Conservation (phyloP, 1,284 basidiomycete species). For the Ceratobasidium sp. region DNA sequence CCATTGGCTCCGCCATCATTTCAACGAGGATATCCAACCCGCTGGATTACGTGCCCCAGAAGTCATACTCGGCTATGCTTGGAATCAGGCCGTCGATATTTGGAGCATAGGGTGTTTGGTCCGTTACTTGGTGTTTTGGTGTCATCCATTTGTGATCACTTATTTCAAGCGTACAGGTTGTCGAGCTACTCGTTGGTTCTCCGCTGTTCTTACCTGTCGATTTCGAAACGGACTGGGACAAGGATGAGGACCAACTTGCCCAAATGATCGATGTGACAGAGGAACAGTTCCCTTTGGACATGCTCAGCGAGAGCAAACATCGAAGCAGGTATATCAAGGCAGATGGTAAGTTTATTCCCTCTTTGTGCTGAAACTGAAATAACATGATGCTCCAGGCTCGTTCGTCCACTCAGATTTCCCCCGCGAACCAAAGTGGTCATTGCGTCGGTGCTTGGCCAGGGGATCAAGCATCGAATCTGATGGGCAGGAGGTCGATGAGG, state of each 20-base stretch:
- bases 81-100: neutral
- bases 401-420: neutral
- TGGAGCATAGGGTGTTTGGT: slow-evolving; percentile 11
- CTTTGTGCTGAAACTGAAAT: neutral
- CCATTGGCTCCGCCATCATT: neutral
- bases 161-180: neutral
- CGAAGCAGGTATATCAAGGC: neutral
- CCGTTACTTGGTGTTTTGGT: neutral
- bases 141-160: neutral
- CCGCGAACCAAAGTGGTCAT: neutral
- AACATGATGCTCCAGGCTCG: neutral
- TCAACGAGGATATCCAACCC: neutral
- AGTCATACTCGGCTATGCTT: slow-evolving; percentile 4
- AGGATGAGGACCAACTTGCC: neutral
- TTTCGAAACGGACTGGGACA: neutral
- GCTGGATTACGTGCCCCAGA: neutral
- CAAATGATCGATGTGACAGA: slow-evolving; percentile 6
- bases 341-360: slow-evolving; percentile 1
- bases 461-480: neutral
- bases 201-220: neutral
- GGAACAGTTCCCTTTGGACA: neutral
- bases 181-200: neutral
- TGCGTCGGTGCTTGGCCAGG: neutral
- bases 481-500: slow-evolving; percentile 3
- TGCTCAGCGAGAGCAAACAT: neutral